Conservation (phyloP, 805 yeast genomes). For the Candida coquimbonensis region DNA sequence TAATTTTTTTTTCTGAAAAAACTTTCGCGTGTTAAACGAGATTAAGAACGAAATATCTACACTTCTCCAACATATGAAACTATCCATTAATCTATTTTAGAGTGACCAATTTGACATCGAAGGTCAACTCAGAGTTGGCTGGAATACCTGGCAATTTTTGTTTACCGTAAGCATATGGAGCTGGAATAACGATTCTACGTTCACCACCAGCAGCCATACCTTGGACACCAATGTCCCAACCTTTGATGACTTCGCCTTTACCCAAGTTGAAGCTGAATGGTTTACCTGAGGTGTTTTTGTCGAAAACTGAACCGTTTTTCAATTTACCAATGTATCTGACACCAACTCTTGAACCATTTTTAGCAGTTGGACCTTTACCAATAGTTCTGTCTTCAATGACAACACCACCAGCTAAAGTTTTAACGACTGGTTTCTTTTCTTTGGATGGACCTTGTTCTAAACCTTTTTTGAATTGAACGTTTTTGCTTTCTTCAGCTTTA, state of each 20-base stretch:
- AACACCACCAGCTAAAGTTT: slow-evolving; percentile 89
- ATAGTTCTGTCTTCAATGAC: slow-evolving; percentile 84
- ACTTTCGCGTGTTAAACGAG: slow-evolving; percentile 1
- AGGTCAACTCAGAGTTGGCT: slow-evolving; percentile 92
- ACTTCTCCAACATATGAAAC: not conserved
- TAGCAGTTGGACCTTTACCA: slow-evolving; percentile 86
- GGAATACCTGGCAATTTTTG: slow-evolving; percentile 95
- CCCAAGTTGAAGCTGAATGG: slow-evolving; percentile 91
- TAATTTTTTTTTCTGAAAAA: not conserved
- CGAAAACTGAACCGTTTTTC: slow-evolving; percentile 93
- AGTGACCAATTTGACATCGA: slow-evolving; percentile 89
- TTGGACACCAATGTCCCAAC: slow-evolving; percentile 97
- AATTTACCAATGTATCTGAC: slow-evolving; percentile 97
- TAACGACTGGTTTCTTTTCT: slow-evolving; percentile 55
- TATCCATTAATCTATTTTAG: slow-evolving; percentile 50
- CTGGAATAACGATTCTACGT: slow-evolving; percentile 94
- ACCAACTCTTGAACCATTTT: slow-evolving; percentile 85
- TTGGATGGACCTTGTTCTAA: slow-evolving; percentile 90
- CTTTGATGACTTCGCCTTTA: slow-evolving; percentile 97
- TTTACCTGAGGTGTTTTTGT: slow-evolving; percentile 95
- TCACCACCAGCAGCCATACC: slow-evolving; percentile 99
- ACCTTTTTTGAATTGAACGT: slow-evolving; percentile 83
- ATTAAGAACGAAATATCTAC: not conserved
- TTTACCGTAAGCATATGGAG: slow-evolving; percentile 94
- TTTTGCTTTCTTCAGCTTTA: slow-evolving; percentile 40